Evolutionary conservation across 2,329 filamentous ascomycete species (phyloP), one percentile per base, ranked within the genome.

Genomic region (Fusarium succisae): DNA sequence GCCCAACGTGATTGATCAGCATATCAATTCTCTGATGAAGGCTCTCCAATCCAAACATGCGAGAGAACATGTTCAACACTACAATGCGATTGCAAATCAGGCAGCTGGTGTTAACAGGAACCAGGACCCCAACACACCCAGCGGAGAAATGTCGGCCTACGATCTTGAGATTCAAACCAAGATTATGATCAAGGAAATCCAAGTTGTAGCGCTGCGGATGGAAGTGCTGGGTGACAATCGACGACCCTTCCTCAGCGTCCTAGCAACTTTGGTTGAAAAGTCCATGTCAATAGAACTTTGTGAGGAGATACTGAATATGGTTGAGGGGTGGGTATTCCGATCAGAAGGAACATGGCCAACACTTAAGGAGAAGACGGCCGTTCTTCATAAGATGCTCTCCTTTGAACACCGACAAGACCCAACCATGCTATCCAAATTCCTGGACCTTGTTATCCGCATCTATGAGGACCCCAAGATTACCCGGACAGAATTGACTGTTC

Each of bases 401-500:
- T 99, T 99, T 76, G 96, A 99, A 83, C 91, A 94, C 65, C 90
- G 96, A 44, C 85, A 89, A 35, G 96, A 98, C 80, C 90, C 92
- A 38, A 94, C 92, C 1, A 92, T 99, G 84, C 87, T 99, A 65
- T 95, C 92, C 76, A 96, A 96, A 80, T 99, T 98, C 85, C 87
- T 99, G 66, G 94, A 98, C 74, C 90, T 99, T 32, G 96, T 99
- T 32, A 97, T 99, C 76, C 92, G 95, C 55, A 98, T 99, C 68
- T 99, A 99, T 81, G 97, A 99, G 80, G 96, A 99, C 79, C 94
- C 95, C 1, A 98, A 97, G 83, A 96, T 99, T 72, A 95, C 95
- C 2, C 90, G 95, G 38, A 98, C 96, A 0, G 96, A 99, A 83
- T 88, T 99, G 60, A 98, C 96, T 0, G 97, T 99, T 15, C 91